Evolutionary conservation across 1,284 basidiomycete genomes (phyloP), one percentile per base, ranked within the genome.

Genomic region (Tilletia indica): DNA sequence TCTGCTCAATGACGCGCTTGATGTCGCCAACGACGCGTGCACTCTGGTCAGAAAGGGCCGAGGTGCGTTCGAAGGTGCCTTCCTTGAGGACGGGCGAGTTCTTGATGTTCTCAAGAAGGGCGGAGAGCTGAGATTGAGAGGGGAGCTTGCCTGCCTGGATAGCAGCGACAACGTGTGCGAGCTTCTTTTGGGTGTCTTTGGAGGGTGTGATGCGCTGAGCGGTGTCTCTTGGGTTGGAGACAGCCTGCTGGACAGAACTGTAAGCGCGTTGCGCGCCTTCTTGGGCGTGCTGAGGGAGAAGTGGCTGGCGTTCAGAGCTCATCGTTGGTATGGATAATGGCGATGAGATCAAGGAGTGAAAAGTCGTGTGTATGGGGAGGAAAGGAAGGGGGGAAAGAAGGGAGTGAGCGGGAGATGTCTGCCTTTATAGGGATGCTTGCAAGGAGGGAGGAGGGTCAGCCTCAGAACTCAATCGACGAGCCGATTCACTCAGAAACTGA

Each of bases 101-200:
- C 70, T 77, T 73, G 74, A 77, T 34, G 58, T 70, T 67, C 54
- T 78, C 75, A 70, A 78, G 75, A 39, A 74, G 74, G 14, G 49
- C 36, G 72, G 71, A 74, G 73, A 78, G 69, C 72, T 78, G 77
- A 58, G 73, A 68, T 68, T 78, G 77, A 25, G 71, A 72, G 68
- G 77, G 77, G 34, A 78, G 64, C 73, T 78, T 78, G 69, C 77
- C 77, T 4, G 77, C 77, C 69, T 75, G 73, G 72, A 78, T 14
- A 47, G 77, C 77, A 6, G 75, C 77, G 66, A 74, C 54, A 71
- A 78, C 73, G 68, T 76, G 73, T 5, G 77, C 75, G 63, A 78
- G 68, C 63, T 71, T 74, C 25, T 64, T 25, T 36, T 64, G 61
- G 61, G 61, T 39, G 21, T 64, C 61, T 14, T 64, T n/a, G 34